Conservation (phyloP, 139 green algal species). For the Volvox reticuliferus region DNA sequence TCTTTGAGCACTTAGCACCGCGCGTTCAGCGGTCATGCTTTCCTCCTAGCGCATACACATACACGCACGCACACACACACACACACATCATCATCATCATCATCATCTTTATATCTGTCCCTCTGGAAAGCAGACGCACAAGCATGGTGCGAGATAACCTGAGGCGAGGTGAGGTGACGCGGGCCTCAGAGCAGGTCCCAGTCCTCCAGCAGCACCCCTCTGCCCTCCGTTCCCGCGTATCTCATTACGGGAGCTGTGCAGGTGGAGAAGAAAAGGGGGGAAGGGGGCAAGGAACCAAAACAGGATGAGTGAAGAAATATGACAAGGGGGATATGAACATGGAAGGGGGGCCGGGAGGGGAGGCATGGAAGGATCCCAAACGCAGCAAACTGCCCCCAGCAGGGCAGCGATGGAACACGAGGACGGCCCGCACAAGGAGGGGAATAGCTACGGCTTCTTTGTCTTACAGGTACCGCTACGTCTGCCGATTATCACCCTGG, state of each 20-base stretch:
- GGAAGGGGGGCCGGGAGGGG: background rate
- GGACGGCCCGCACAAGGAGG: background rate
- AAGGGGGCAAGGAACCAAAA: background rate
- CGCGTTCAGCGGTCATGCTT: no score
- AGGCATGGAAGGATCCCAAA: background rate
- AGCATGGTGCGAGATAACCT: background rate
- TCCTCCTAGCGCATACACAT: no score
- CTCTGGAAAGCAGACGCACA: background rate
- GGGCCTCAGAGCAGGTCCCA: constrained; percentile 17
- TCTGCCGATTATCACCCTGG: no score
- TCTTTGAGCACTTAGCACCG: background rate
- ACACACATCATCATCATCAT: no score
- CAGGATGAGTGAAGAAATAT: background rate
- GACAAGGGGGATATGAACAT: background rate
- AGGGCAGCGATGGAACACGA: background rate
- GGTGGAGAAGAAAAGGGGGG: background rate
- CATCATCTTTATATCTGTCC: no score
- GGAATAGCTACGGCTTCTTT: background rate
- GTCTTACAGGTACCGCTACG: no score
- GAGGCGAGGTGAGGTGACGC: background rate
- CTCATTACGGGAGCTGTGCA: background rate
- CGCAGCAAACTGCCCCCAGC: background rate
- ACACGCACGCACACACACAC: no score
- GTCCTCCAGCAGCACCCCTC: background rate
- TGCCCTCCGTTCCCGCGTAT: background rate